phyloP scores from a whole-genome alignment of 2,329 filamentous ascomycete species.

The Stachybotrys chlorohalonatus region DNA sequence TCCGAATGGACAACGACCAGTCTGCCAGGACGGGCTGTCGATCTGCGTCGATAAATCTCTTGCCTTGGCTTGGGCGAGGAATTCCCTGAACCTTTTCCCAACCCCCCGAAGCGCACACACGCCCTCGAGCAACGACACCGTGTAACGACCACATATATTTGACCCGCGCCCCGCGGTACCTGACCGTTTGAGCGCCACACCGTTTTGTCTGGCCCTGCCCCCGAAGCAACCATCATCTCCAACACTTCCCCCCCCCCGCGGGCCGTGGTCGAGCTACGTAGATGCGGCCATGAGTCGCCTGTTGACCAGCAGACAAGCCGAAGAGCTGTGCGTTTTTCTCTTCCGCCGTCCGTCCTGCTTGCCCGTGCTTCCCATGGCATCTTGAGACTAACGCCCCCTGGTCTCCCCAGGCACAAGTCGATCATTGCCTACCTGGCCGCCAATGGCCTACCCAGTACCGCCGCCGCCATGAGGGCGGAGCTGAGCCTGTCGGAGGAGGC shows the following conservation, averaged over 20 bases:
- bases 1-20: not conserved
- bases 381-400: not conserved
- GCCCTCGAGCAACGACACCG: not conserved
- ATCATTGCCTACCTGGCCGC: conserved; percentile 82
- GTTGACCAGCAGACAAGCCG: conserved; percentile 71
- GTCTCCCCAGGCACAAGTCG: conserved; percentile 67
- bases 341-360: not conserved
- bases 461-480: conserved; percentile 67
- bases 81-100: not conserved
- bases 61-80: not conserved
- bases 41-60: not conserved
- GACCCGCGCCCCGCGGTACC: not conserved
- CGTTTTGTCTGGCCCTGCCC: not conserved
- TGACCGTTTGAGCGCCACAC: not conserved
- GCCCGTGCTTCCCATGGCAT: not conserved
- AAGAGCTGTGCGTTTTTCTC: conserved; percentile 64
- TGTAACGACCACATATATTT: not conserved
- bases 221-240: not conserved
- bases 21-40: not conserved
- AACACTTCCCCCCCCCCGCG: too few relatives aligned
- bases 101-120: not conserved
- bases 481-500: conserved; percentile 57
- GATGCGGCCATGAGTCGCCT: conserved; percentile 55
- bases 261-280: not conserved
- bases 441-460: conserved; percentile 60